Percentiles rank a stretch among this genome's conserved stretches.
Conservation (phyloP, 2,329 filamentous ascomycete genomes). For the Mollisiaceae sp. region DNA sequence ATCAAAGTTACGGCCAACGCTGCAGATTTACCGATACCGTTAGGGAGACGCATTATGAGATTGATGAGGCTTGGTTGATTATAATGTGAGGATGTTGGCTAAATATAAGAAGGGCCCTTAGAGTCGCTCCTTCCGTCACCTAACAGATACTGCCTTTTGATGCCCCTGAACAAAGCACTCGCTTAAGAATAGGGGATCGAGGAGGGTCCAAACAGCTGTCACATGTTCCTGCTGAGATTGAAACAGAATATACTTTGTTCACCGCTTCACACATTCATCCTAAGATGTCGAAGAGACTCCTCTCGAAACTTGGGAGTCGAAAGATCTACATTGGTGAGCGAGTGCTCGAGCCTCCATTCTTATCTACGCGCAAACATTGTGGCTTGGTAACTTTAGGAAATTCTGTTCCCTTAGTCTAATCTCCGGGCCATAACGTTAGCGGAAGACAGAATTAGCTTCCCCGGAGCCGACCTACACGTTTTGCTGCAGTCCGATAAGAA, state of each 20-base stretch:
- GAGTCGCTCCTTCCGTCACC: no score
- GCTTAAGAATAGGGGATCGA: background rate
- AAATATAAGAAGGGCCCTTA: no score
- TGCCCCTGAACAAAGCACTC: background rate
- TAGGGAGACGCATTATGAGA: no score
- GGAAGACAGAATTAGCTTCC: conserved; percentile 2
- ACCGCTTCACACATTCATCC: background rate
- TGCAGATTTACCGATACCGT: background rate
- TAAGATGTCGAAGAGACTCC: background rate
- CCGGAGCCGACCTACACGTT: conserved; percentile 5
- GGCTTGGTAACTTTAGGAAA: background rate
- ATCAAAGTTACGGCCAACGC: background rate
- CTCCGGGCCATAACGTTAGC: background rate
- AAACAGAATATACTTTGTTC: background rate
- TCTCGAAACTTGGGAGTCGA: no score
- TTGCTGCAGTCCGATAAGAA: background rate
- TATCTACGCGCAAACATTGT: background rate
- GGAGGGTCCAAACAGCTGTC: background rate
- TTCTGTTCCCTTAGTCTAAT: background rate
- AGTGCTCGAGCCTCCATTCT: background rate
- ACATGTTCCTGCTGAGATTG: background rate
- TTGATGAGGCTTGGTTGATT: no score
- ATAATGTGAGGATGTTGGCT: no score
- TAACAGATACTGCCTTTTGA: no score
- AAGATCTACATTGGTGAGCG: background rate